phyloP scores from a whole-genome alignment of 306 rosid genomes.

The Medicago arabica region DNA sequence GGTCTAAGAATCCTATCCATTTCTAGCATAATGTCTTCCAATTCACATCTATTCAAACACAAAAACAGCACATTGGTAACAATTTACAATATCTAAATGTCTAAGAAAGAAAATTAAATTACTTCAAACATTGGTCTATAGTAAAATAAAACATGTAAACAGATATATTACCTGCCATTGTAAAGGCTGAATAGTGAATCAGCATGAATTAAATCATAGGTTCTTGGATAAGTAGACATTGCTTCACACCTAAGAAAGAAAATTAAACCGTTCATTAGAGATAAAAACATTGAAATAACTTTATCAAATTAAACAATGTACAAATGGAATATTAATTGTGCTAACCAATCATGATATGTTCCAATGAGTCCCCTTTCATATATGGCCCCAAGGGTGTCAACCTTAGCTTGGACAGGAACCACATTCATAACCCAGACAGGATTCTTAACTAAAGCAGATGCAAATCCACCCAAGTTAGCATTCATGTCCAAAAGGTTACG shows the following conservation, averaged over 20 bases:
- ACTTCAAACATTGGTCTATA: no score
- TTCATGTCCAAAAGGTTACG: conserved; percentile 88
- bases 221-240: conserved; percentile 93
- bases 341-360: conserved; percentile 83
- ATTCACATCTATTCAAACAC: conserved; percentile 66
- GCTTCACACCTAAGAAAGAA: conserved; percentile 74
- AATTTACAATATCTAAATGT: not conserved
- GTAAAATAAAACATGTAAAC: no score
- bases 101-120: no score
- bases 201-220: conserved; percentile 86
- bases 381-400: conserved; percentile 77
- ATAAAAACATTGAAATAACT: no score
- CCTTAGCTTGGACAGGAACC: conserved; percentile 68
- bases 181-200: conserved; percentile 79
- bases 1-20: conserved; percentile 87
- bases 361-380: conserved; percentile 87
- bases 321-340: not conserved
- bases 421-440: conserved; percentile 97
- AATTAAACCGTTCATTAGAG: conserved; percentile 20
- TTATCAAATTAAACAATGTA: not conserved
- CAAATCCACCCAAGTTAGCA: conserved; percentile 83
- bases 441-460: conserved; percentile 61
- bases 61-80: not conserved
- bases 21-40: conserved; percentile 74
- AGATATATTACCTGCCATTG: conserved; percentile 54